These are phyloP conservation scores for Monosporozyma unispora DNA, from an alignment of 805 yeast genomes.

Conservation along the genomic window DNA sequence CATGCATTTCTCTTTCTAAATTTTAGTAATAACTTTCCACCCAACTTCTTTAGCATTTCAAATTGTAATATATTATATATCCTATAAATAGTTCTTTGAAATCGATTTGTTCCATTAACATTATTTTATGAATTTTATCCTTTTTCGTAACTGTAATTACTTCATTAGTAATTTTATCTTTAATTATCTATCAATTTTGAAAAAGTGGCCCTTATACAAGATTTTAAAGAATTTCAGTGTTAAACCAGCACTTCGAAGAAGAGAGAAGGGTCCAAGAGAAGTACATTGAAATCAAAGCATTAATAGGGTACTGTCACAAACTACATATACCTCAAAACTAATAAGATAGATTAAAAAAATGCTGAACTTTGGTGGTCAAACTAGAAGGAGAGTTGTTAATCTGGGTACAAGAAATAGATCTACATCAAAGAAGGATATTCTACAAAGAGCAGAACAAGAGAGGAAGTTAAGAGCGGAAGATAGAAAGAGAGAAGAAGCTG, in stretches of 20 bases:
- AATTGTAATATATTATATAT: conserved; percentile 1
- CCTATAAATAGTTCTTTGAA: not conserved
- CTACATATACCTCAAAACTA: too few species aligned
- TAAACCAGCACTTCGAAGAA: not conserved
- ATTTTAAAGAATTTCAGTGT: not conserved
- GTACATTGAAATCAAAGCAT: not conserved
- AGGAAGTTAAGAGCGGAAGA: conserved; percentile 55
- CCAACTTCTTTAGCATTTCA: not conserved
- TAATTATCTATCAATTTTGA: not conserved
- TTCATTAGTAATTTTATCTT: not conserved
- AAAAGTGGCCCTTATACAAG: not conserved
- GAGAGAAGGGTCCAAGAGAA: not conserved
- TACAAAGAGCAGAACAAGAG: conserved; percentile 59
- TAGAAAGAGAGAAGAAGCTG: conserved; percentile 42
- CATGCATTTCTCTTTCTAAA: not conserved
- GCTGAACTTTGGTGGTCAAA: conserved; percentile 60
- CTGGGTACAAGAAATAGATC: conserved; percentile 40
- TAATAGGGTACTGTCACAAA: not conserved
- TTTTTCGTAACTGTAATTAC: not conserved
- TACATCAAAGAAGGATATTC: conserved; percentile 33
- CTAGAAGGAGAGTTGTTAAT: conserved; percentile 48
- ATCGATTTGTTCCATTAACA: not conserved
- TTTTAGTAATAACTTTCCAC: not conserved
- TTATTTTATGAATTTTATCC: not conserved
- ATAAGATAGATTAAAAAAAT: conserved; percentile 6